Evolutionary conservation across 768 basidiomycete genomes (phyloP), one percentile per base, ranked within the genome.

Genomic region (Podaxis sp.): DNA sequence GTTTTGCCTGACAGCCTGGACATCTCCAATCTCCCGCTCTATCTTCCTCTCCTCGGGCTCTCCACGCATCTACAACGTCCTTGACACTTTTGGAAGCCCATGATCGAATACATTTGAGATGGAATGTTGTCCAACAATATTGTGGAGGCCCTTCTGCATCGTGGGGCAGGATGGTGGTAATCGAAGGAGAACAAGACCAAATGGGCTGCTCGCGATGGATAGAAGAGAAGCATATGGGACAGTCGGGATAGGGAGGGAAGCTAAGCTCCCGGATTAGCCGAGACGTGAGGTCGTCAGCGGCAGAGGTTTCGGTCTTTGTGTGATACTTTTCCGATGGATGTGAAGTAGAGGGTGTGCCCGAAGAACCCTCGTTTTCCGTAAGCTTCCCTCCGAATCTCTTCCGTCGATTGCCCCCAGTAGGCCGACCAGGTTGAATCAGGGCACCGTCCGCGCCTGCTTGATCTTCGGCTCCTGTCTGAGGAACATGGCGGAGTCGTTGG

Each of bases 121-220:
- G 96, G 68, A 97, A 95, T 0, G 91, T 86, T 10, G 86, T 91
- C 87, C 91, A 96, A 68, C 96, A 98, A 66, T 86, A 91, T 61
- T 86, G 86, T 5, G 77, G 57, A 72, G 35, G 73, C 5, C 59
- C 71, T 23, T 73, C 71, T n/a, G 67, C 67, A 25, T 73, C 72
- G 25, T 65, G 70, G 5, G 71, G 63, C 13, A 69, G 68, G 32
- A 80, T 63, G 9, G 80, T 73, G 1, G 81, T 76, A n/a, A 78
- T 78, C 0, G 82, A 79, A 2, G 89, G 87, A 7, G 88, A 86
- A 71, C 96, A 98, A 0, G 91, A 94, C 91, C 94, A 95, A 0
- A 88, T 92, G 3, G 84, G 81, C 58, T 96, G 88, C 2, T 83
- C 82, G 1, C 93, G 93, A 36, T 85, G 82, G 44, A 98, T 86